Percentiles rank a stretch among this genome's conserved stretches.
Conservation (phyloP, 2,329 filamentous ascomycete genomes). For the Cladosporium oxysporum region DNA sequence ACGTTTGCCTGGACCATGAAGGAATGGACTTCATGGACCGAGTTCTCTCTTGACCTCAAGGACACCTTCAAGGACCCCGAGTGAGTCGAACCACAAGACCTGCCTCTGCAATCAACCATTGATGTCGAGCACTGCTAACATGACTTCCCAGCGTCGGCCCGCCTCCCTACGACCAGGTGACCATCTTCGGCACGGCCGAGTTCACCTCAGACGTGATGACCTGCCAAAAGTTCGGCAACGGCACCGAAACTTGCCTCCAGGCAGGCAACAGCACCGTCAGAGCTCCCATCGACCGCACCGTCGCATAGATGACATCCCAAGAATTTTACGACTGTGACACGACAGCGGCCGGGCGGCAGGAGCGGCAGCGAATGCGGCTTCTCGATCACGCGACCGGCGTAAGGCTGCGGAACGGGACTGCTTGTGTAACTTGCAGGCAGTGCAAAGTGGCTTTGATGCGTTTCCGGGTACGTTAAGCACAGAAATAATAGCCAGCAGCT, state of each 20-base stretch:
- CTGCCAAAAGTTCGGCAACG: background rate
- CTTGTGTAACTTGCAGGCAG: background rate
- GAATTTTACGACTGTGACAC: background rate
- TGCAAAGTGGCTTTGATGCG: background rate
- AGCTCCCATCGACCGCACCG: constrained; percentile 16
- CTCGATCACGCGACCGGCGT: background rate
- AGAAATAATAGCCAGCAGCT: background rate
- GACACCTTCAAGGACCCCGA: constrained; percentile 33
- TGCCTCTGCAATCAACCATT: background rate
- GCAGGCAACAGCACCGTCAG: background rate
- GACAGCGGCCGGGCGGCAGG: background rate
- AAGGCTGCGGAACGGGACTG: background rate
- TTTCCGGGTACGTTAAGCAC: background rate
- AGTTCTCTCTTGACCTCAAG: constrained; percentile 32
- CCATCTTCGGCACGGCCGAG: constrained; percentile 28
- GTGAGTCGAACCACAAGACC: constrained; percentile 26
- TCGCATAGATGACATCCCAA: constrained; percentile 7
- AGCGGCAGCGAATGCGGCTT: background rate
- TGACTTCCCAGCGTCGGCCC: constrained; percentile 29
- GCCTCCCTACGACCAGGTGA: constrained; percentile 33
- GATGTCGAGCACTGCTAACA: constrained; percentile 10
- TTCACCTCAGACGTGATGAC: background rate
- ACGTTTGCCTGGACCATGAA: constrained; percentile 33
- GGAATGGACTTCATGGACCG: constrained; percentile 22
- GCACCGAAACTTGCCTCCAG: background rate